Base-by-base conservation (phyloP, 345 rosid genomes). In the Eucalyptus cladocalyx region DNA sequence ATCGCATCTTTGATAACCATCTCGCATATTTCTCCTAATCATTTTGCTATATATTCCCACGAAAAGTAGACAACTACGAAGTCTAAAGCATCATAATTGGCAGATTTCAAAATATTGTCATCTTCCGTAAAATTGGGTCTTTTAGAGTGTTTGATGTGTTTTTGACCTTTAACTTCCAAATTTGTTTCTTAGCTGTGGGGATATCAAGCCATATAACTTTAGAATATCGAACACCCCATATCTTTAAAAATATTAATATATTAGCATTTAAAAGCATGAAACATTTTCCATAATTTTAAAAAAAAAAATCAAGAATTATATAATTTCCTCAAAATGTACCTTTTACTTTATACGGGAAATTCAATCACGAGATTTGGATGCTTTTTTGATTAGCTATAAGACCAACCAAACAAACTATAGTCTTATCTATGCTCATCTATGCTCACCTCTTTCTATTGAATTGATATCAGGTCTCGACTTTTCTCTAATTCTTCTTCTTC, bases 1-100 rank as follows among this genome's bases (percentile, higher is more conserved):
- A 6, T 0, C 18, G 0, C 34, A 0, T 28, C 30, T 26, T 26
- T 62, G 18, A 62, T 30, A 12, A 0, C 32, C 69, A 62, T 30
- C 32, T 28, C 34, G 69, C 18, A 62, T 62, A 62, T 62, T 62
- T 62, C 8, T 12, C 7, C 0, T 62, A 62, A 28, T 62, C 69
- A 30, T 62, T 6, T 62, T 62, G 69, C 69, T 6, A 28, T 12
- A 62, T 62, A 62, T 62, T 62, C 69, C 34, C 69, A 13, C 15
- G 34, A 62, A 30, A 62, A 62, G 34, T 28, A 13, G n/a, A 62
- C 69, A 62, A 62, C 17, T 62, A 62, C 17, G 28, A 62, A 30
- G 69, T 30, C 32, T 11, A 62, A 62, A 62, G 69, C 34, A 62
- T 14, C 34, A 30, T 30, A 30, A 62, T 62, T 30, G 17, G 69